Evolutionary conservation across 305 asterid genomes (phyloP).

Genomic region (Solanum hybrid): DNA sequence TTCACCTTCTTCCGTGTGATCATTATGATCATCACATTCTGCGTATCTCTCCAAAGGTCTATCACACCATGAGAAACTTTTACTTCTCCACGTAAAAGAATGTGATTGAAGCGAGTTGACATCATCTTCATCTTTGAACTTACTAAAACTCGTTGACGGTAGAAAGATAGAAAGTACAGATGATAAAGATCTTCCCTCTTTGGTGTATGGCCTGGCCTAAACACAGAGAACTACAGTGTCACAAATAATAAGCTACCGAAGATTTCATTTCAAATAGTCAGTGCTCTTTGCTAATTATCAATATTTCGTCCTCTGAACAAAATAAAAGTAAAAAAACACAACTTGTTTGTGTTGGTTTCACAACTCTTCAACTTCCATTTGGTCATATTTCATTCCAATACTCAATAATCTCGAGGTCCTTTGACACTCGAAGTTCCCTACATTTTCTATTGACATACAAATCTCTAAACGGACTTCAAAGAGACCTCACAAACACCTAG

Average conservation of each 20-base stretch:
- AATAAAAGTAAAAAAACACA: neutral
- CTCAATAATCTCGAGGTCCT: neutral
- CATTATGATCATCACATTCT: constrained; percentile 21
- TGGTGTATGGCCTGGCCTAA: constrained; percentile 52
- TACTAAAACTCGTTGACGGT: constrained; percentile 47
- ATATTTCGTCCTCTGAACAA: neutral
- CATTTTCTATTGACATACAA: neutral
- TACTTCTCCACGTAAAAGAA: constrained; percentile 68
- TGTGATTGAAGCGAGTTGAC: constrained; percentile 28
- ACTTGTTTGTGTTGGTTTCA: neutral
- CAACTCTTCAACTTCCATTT: neutral
- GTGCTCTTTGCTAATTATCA: neutral
- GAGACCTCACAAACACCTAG: neutral
- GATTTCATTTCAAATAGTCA: neutral
- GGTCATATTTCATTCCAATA: neutral
- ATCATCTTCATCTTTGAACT: constrained; percentile 34
- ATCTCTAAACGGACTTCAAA: neutral
- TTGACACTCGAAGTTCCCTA: neutral
- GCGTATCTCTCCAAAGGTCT: constrained; percentile 49
- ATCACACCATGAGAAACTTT: constrained; percentile 52
- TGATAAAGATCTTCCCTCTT: constrained; percentile 50
- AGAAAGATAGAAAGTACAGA: constrained; percentile 45
- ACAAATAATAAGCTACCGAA: neutral
- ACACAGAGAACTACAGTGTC: constrained; percentile 28
- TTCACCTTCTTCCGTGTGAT: constrained; percentile 15